Base-by-base conservation (phyloP, 169 alveolate genomes). In the Toxoplasma gondii region DNA sequence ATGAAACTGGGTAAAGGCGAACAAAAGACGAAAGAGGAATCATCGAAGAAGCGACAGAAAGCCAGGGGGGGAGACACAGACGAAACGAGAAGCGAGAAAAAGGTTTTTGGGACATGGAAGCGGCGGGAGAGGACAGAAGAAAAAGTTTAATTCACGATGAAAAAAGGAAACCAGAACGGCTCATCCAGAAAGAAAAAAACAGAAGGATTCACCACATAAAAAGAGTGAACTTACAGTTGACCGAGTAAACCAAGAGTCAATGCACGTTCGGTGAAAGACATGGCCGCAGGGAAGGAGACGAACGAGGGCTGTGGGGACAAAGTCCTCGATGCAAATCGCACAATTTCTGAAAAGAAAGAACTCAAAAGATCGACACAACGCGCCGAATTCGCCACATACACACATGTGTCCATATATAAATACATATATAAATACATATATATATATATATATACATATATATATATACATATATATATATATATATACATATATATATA, bases 301-400 rank as follows among this genome's bases (percentile, higher is more conserved):
- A 5, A 91, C 93, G 39, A 91, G 39, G 17, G 80, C 88, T 5
- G 90, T 64, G 54, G 74, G 78, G 64, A 17, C 54, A 22, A 91
- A 91, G 38, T 91, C 93, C 80, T 91, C 93, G 78, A 91, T 69
- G 88, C 93, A 91, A 22, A 91, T 91, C n/a, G 93, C 93, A 53
- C 93, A 91, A 34, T 86, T 91, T 64, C 88, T 64, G 44, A 36
- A 22, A 74, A 24, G 9, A 22, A 74, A n/a, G n/a, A n/a, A 74
- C 22, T 9, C 1, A 17, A 69, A 34, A 69, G n/a, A 24, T 12
- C 82, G 29, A 29, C 12, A 17, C 12, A 22, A 69, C 82, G 38
- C 82, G 29, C 10, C 10, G 12, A 69, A 22, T 12, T 69, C 12
- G 10, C 12, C 82, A 69, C 82, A 69, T 69, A 69, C 29, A 69